Evolutionary conservation across 257 asterid genomes (phyloP).

Genomic region (Primulina eburnea): DNA sequence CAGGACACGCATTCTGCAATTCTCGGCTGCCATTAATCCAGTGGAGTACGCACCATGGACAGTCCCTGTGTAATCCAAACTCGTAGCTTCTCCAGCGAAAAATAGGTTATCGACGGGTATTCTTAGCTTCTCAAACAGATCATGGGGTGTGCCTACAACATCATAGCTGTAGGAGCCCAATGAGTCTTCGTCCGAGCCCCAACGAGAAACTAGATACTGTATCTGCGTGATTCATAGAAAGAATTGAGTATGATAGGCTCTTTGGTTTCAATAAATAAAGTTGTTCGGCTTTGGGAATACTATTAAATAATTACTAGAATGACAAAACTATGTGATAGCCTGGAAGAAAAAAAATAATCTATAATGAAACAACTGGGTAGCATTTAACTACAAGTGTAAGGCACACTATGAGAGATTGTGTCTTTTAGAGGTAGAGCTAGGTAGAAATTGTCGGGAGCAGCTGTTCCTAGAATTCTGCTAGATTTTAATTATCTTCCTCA

Average conservation of each 20-base stretch:
- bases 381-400: background rate
- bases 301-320: too few species aligned
- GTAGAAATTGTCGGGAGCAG: background rate
- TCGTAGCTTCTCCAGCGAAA: conserved; percentile 92
- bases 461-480: background rate
- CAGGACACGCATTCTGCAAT: conserved; percentile 83
- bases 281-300: background rate
- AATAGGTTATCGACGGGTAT: conserved; percentile 80
- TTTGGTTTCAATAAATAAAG: background rate
- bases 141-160: conserved; percentile 77
- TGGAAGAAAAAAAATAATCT: background rate
- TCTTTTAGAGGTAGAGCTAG: background rate
- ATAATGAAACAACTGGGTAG: background rate
- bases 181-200: conserved; percentile 74
- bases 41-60: conserved; percentile 95
- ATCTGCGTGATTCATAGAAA: conserved; percentile 43
- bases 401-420: background rate
- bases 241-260: background rate
- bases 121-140: conserved; percentile 71
- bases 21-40: conserved; percentile 87
- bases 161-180: conserved; percentile 90
- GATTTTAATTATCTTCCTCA: background rate
- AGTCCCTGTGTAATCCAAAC: conserved; percentile 74
- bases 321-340: background rate
- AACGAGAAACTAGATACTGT: conserved; percentile 75